Evolutionary conservation across 352 stramenopile species (phyloP), one percentile per base, ranked within the genome.

Genomic region (Phytophthora ramorum): DNA sequence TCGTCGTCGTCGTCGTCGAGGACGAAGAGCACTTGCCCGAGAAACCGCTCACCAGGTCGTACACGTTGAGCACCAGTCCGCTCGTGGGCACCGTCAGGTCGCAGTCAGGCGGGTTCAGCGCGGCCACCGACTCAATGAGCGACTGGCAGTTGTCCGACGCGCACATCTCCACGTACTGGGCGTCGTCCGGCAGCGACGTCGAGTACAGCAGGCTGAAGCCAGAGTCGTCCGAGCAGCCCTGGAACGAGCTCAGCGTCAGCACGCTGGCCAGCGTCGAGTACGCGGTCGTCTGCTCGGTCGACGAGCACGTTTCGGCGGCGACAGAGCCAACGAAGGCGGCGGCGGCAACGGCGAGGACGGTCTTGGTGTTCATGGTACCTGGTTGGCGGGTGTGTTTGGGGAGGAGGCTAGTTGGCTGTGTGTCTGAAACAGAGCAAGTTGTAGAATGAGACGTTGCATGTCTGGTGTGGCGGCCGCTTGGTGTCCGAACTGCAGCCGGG

Each of bases 101-200:
- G 57, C 72, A 80, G 68, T 80, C 64, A n/a, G 58, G 57, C 19
- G 64, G 67, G 59, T 59, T 67, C 47, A 72, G 50, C 20, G 58
- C 41, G 0, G 19, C 19, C 45, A 80, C 45, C 8, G 48, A 58
- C 54, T 41, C 32, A 30, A 77, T 63, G 16, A 77, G 34, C 13
- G 45, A 52, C 57, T 65, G 34, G 58, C 71, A 79, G 22, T 60
- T 30, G 37, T 4, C 53, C 19, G 58, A 69, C 7, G 56, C 54
- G 55, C 71, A 76, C 71, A 79, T 79, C n/a, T 57, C 14, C 7
- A 46, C 41, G 37, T 73, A 63, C 57, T 77, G 53, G 10, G 50
- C 60, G 34, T 72, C 57, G 24, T 47, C 64, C 7, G 72, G 72
- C 17, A 75, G 40, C 17, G 58, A 46, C 1, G 68, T 75, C 3